These are phyloP conservation scores for Dalbergia oliveri DNA, from an alignment of 306 rosid genomes.

Conservation along the genomic window DNA sequence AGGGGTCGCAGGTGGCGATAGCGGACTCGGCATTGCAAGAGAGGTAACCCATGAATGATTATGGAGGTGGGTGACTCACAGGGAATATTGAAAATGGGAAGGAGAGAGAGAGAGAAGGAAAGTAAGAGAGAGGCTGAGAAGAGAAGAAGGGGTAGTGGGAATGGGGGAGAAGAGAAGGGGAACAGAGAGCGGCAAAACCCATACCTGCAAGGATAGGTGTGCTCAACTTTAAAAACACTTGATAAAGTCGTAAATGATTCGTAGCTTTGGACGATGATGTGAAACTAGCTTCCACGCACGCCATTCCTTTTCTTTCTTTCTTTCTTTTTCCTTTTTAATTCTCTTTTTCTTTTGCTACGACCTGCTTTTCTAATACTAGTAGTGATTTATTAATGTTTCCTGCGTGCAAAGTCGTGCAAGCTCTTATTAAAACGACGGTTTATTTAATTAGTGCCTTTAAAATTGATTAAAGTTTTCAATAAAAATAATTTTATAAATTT, in stretches of 20 bases:
- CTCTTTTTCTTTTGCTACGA: conserved; percentile 9
- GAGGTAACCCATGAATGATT: conserved; percentile 66
- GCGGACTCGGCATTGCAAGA: conserved; percentile 87
- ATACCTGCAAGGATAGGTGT: conserved; percentile 43
- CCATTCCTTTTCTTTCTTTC: not conserved
- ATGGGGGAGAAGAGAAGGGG: not conserved
- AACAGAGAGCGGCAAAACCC: conserved; percentile 57
- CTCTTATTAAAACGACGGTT: not conserved
- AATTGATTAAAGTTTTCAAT: no score
- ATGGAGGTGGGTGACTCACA: not conserved
- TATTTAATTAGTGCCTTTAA: no score
- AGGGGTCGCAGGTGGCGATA: conserved; percentile 73
- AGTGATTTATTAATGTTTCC: conserved; percentile 11
- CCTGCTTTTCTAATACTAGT: conserved; percentile 5
- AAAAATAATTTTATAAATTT: no score
- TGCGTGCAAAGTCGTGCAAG: conserved; percentile 68
- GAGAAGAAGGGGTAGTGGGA: not conserved
- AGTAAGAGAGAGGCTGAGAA: not conserved
- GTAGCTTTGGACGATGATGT: conserved; percentile 50
- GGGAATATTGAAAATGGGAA: not conserved
- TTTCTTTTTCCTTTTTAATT: not conserved
- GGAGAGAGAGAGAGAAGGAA: not conserved
- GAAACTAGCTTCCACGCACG: conserved; percentile 32
- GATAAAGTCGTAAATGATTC: conserved; percentile 56
- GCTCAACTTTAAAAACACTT: not conserved